Percentiles rank a stretch among this genome's conserved stretches.
phyloP scores from a whole-genome alignment of 495 filamentous ascomycete genomes.

The Thozetella sp. region DNA sequence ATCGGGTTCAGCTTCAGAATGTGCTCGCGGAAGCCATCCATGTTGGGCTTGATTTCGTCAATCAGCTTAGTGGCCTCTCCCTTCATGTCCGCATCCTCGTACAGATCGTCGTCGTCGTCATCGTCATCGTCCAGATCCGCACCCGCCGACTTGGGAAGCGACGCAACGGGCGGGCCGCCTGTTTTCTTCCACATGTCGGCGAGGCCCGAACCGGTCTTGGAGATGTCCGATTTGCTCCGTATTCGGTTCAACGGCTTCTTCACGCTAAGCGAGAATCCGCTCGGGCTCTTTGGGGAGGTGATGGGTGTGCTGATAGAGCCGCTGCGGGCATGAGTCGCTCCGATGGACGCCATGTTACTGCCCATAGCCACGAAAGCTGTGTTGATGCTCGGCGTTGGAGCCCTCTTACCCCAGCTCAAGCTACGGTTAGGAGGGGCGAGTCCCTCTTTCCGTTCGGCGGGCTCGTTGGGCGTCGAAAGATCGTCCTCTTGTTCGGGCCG shows the following conservation, averaged over 20 bases:
- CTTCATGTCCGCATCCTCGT: conserved; percentile 50
- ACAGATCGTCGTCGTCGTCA: conserved; percentile 51
- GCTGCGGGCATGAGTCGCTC: conserved; percentile 53
- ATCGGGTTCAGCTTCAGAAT: conserved; percentile 70
- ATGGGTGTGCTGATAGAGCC: conserved; percentile 59
- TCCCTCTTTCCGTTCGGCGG: conserved; percentile 40
- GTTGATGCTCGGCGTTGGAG: conserved; percentile 62
- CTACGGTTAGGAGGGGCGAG: conserved; percentile 55
- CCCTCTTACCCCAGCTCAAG: conserved; percentile 59
- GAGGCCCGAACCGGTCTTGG: conserved; percentile 43
- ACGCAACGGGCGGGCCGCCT: conserved; percentile 62
- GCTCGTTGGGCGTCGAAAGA: conserved; percentile 27
- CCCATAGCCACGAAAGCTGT: conserved; percentile 67
- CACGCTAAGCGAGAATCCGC: conserved; percentile 38
- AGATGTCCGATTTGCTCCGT: conserved; percentile 77
- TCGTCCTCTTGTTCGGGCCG: conserved; percentile 41
- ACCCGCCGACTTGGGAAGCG: conserved; percentile 41
- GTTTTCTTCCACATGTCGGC: conserved; percentile 51
- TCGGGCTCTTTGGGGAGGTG: conserved; percentile 52
- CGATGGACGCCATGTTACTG: conserved; percentile 62
- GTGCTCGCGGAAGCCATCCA: conserved; percentile 77
- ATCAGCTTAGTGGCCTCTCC: conserved; percentile 43
- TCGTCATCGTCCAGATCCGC: conserved; percentile 29
- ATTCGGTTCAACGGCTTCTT: conserved; percentile 59
- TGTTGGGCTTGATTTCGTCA: conserved; percentile 67